phyloP scores from a whole-genome alignment of 805 yeast species.

The Maudiozyma turicensis region DNA sequence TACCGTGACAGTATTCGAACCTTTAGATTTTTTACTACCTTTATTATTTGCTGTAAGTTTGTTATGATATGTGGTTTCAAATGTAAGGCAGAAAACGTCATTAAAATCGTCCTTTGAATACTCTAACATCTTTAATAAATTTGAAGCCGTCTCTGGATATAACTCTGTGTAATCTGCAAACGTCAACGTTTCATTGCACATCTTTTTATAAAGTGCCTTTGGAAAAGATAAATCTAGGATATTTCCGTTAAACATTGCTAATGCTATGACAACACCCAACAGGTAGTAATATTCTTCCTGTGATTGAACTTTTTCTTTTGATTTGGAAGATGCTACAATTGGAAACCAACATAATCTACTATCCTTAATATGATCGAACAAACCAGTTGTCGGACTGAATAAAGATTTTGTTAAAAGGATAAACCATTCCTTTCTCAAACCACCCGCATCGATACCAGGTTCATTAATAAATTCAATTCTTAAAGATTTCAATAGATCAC shows the following conservation, averaged over 20 bases:
- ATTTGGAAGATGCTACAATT: slow-evolving; percentile 30
- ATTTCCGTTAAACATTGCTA: slow-evolving; percentile 85
- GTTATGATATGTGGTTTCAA: slow-evolving; percentile 41
- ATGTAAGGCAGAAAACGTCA: slow-evolving; percentile 44
- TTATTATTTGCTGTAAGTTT: not conserved
- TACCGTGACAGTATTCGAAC: slow-evolving; percentile 25
- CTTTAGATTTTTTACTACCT: not conserved
- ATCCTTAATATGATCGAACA: slow-evolving; percentile 58
- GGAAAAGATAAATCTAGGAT: slow-evolving; percentile 78
- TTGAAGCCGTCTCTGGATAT: slow-evolving; percentile 56
- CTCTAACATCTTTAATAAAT: slow-evolving; percentile 39
- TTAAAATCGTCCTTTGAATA: slow-evolving; percentile 37
- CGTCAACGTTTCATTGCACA: slow-evolving; percentile 45
- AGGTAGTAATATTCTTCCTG: slow-evolving; percentile 52
- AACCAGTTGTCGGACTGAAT: slow-evolving; percentile 57
- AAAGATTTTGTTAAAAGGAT: slow-evolving; percentile 58
- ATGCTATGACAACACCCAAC: slow-evolving; percentile 78
- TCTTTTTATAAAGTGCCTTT: slow-evolving; percentile 60
- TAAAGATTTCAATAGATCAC: slow-evolving; percentile 62
- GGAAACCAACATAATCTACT: slow-evolving; percentile 73
- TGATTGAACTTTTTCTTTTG: slow-evolving; percentile 14
- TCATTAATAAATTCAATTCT: slow-evolving; percentile 76
- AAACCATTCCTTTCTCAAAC: slow-evolving; percentile 92
- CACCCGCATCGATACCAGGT: slow-evolving; percentile 95
- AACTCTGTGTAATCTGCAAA: slow-evolving; percentile 59